phyloP scores from a whole-genome alignment of 768 basidiomycete genomes.

The Pisolithus sp. region DNA sequence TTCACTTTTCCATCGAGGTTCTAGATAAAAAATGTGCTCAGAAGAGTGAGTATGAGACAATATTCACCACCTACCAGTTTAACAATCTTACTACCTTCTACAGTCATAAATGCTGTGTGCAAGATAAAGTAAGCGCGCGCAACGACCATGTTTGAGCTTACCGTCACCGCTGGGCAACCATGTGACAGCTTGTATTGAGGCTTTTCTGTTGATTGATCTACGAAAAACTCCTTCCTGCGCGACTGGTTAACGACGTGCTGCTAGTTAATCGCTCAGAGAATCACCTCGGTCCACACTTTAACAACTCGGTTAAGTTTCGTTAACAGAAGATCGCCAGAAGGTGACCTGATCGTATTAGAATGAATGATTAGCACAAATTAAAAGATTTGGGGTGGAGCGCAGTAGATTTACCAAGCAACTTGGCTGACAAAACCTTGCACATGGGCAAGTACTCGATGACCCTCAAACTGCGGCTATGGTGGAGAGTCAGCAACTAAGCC shows the following conservation, averaged over 20 bases:
- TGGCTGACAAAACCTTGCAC: slow-evolving; percentile 69
- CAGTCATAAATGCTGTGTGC: slow-evolving; percentile 56
- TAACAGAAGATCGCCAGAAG: slow-evolving; percentile 52
- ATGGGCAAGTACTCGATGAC: slow-evolving; percentile 60
- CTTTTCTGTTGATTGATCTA: slow-evolving; percentile 54
- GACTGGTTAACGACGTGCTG: neutral
- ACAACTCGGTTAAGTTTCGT: slow-evolving; percentile 60
- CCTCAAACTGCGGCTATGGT: slow-evolving; percentile 47
- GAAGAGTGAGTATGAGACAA: neutral
- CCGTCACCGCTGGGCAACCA: slow-evolving; percentile 66
- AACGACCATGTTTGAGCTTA: slow-evolving; percentile 16
- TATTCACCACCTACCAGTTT: slow-evolving; percentile 42
- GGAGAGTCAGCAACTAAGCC: neutral
- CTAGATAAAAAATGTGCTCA: slow-evolving; percentile 25
- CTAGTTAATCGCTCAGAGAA: neutral
- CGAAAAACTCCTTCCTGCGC: slow-evolving; percentile 61
- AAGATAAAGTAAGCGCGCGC: neutral
- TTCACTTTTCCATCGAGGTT: slow-evolving; percentile 54
- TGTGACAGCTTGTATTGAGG: slow-evolving; percentile 53
- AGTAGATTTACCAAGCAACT: slow-evolving; percentile 54
- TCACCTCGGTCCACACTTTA: slow-evolving; percentile 69
- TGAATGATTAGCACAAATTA: neutral
- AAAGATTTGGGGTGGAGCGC: neutral
- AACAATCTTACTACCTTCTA: slow-evolving; percentile 56
- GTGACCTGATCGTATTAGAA: slow-evolving; percentile 43